These are phyloP conservation scores for Saccharomycopsis crataegensis DNA, from an alignment of 1,139 yeast genomes.

Conservation along the genomic window DNA sequence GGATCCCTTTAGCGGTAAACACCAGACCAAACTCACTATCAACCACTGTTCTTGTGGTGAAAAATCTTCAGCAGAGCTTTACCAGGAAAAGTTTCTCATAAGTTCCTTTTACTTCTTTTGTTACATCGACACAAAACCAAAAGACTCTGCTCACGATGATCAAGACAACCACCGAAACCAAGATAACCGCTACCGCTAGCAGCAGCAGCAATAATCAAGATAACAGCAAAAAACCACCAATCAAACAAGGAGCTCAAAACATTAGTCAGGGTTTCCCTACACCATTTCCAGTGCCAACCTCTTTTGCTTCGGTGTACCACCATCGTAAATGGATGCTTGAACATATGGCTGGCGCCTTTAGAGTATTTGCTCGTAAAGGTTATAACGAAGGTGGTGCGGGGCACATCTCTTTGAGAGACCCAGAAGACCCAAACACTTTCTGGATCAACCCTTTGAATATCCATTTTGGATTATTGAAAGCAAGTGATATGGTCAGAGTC, in stretches of 20 bases:
- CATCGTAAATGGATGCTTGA: constrained; percentile 51
- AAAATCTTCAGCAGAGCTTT: no score
- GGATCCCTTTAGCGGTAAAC: no score
- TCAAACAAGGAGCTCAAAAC: constrained; percentile 39
- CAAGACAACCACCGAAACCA: no score
- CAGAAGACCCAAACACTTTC: constrained; percentile 60
- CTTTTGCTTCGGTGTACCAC: constrained; percentile 11
- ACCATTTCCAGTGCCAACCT: constrained; percentile 28
- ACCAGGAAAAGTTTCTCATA: no score
- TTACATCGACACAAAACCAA: no score
- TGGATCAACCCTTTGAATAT: constrained; percentile 77
- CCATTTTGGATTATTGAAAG: constrained; percentile 64
- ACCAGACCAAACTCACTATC: no score
- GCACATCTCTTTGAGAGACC: constrained; percentile 74
- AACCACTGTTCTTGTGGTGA: no score
- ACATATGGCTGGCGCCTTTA: constrained; percentile 79
- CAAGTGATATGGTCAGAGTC: constrained; percentile 69
- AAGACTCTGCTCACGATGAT: no score
- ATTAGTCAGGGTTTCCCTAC: constrained; percentile 42
- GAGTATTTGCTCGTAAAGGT: constrained; percentile 68
- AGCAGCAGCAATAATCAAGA: background rate
- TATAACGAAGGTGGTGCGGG: constrained; percentile 78
- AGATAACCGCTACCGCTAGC: no score
- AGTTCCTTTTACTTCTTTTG: no score
- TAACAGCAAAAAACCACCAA: background rate